Evolutionary conservation across 2,329 filamentous ascomycete species (phyloP).

Genomic region (Penicillium griseofulvum): DNA sequence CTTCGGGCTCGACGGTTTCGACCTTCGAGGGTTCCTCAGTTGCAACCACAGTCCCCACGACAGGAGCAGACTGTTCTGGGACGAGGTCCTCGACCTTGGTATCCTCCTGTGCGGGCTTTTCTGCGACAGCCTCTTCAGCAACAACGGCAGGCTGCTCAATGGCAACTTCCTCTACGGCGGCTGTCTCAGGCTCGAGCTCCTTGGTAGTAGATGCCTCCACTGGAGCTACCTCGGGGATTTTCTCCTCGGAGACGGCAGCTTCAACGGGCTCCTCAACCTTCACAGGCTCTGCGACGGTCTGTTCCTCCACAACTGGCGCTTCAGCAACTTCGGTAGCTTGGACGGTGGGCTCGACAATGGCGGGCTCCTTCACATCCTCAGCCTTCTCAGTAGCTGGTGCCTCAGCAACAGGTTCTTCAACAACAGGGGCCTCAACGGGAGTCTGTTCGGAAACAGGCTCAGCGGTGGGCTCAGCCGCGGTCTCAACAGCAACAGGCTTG

Average conservation of each 20-base stretch:
- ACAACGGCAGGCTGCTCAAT: background rate
- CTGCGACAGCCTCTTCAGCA: background rate
- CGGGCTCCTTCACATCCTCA: background rate
- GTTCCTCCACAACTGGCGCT: background rate
- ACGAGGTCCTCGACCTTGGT: background rate
- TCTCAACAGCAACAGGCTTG: background rate
- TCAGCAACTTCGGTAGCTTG: background rate
- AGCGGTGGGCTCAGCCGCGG: background rate
- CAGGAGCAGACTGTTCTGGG: background rate
- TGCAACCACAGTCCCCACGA: background rate
- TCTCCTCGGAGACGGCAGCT: background rate
- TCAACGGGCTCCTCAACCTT: background rate
- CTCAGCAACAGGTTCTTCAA: background rate
- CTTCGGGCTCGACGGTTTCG: background rate
- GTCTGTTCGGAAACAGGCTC: background rate
- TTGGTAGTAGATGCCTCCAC: background rate
- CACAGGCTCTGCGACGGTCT: background rate
- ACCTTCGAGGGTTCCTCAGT: background rate
- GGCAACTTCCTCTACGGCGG: background rate
- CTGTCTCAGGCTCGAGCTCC: constrained; percentile 1
- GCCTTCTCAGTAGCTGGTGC: background rate
- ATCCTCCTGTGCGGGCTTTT: background rate
- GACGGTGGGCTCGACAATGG: background rate
- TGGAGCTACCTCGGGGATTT: background rate
- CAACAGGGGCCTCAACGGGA: background rate